phyloP scores from a whole-genome alignment of 208 protist genomes.

The Trypanosoma melophagium region DNA sequence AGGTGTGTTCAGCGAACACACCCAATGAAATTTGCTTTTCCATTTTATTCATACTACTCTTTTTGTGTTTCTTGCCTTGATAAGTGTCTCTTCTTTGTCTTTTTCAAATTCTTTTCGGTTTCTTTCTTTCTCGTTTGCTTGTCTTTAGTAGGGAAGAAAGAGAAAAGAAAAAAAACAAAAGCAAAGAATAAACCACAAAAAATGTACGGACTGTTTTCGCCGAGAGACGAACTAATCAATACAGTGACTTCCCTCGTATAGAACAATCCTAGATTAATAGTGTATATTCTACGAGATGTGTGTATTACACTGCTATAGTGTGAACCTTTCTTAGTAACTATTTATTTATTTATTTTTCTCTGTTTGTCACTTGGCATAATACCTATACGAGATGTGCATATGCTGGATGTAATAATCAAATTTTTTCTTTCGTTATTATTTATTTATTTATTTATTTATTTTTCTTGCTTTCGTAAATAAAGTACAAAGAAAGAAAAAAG shows the following conservation, averaged over 20 bases:
- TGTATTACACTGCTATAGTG: too few species aligned
- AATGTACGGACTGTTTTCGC: slow-evolving; percentile 40
- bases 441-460: background rate
- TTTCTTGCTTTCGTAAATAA: background rate
- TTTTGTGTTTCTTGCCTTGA: too few species aligned
- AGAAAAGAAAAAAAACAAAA: background rate
- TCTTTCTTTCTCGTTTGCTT: too few species aligned
- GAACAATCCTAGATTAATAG: slow-evolving; percentile 33
- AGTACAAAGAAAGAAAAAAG: background rate
- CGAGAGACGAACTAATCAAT: slow-evolving; percentile 23
- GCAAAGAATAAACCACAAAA: background rate
- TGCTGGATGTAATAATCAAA: background rate
- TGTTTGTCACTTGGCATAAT: background rate
- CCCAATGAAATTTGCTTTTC: too few species aligned
- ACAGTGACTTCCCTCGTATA: slow-evolving; percentile 42
- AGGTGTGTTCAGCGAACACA: too few species aligned
- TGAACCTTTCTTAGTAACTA: background rate
- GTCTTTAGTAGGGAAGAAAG: too few species aligned
- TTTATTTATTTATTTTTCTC: background rate
- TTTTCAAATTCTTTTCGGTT: too few species aligned
- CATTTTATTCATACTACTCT: too few species aligned
- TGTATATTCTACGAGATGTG: too few species aligned
- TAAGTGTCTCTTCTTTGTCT: too few species aligned
- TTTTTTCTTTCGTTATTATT: slow-evolving; percentile 8
- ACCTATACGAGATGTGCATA: background rate